Percentiles rank a stretch among this genome's conserved stretches.
phyloP scores from a whole-genome alignment of 2,329 filamentous ascomycete species.

The Sphaerostilbella broomeana region DNA sequence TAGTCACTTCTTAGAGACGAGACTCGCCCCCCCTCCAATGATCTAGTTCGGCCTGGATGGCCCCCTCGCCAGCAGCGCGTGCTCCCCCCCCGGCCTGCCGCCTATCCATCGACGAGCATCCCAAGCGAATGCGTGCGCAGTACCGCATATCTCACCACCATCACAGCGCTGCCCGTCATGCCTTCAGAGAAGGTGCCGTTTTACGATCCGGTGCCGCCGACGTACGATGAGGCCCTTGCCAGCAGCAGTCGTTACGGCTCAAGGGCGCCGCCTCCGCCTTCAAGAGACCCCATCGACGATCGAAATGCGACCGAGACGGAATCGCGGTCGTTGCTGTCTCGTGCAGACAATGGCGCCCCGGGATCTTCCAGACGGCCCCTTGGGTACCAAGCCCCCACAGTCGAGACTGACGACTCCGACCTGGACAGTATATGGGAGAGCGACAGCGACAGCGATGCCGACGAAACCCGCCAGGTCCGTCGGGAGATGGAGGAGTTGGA shows the following conservation, averaged over 20 bases:
- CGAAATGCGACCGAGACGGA: constrained; percentile 66
- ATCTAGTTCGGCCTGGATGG: constrained; percentile 10
- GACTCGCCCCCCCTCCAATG: too few species aligned
- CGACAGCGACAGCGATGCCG: constrained; percentile 40
- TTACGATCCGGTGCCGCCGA: constrained; percentile 38
- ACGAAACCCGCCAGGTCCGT: constrained; percentile 60
- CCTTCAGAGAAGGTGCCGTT: constrained; percentile 35
- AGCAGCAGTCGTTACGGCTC: constrained; percentile 22
- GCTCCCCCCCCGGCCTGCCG: not conserved
- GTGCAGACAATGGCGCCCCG: constrained; percentile 35
- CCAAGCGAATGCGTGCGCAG: constrained; percentile 8
- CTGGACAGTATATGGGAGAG: constrained; percentile 52
- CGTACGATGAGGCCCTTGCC: constrained; percentile 37
- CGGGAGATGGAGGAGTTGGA: constrained; percentile 87
- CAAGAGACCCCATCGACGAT: constrained; percentile 38
- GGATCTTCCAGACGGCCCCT: constrained; percentile 37
- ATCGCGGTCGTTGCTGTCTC: constrained; percentile 65
- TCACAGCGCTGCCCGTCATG: constrained; percentile 19
- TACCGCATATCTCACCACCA: not conserved
- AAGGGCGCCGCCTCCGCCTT: constrained; percentile 25
- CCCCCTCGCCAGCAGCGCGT: constrained; percentile 10
- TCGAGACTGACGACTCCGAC: constrained; percentile 69
- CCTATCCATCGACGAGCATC: constrained; percentile 1
- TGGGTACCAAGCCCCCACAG: constrained; percentile 73
- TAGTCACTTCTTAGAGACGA: too few species aligned